Evolutionary conservation across 108 stramenopile species (phyloP), one percentile per base, ranked within the genome.

Genomic region (Nitzschia putrida): DNA sequence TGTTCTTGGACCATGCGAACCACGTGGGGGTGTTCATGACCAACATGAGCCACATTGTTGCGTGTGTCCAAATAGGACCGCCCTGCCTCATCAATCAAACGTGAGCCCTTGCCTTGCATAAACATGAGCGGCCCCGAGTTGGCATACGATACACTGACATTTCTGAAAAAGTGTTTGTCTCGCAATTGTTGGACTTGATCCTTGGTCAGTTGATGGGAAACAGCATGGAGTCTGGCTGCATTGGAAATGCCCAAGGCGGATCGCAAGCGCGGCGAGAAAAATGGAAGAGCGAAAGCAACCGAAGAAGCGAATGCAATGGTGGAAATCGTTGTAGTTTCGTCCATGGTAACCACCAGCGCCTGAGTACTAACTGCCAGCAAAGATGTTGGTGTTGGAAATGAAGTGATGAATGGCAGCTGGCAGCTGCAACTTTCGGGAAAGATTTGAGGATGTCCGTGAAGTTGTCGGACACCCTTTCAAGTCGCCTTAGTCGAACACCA

Each of bases 1-100:
- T 97, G 96, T 7, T 66, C 50, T 21, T 74, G 72, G 25, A 93
- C 74, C 5, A 93, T 90, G 37, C 59, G 41, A 8, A 88, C 90
- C 14, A 98, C 90, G 23, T 55, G 44, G 0, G 86, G 91, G 69
- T 97, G 83, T 8, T 65, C 53, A 66, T 96, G 95, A 0, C 98
- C 98, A 9, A 85, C 80, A 61, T 94, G 91, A 44, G 87, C 85
- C 5, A 97, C 96, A 84, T 98, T 97, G 78, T 96, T 97, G 24
- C 93, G 80, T 0, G 91, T 94, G 66, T 97, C 96, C 61, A 97
- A 81, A 68, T 88, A 94, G 18, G 58, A 42, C 20, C 38, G 64
- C 2, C 90, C 93, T 18, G 72, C n/a, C 56, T 85, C 78, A 58
- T 93, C 92, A 8, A 80, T 71, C 47, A 93, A 78, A 11, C 77